Evolutionary conservation across 2,329 filamentous ascomycete genomes (phyloP).

Genomic region (Biscogniauxia mediterranea): DNA sequence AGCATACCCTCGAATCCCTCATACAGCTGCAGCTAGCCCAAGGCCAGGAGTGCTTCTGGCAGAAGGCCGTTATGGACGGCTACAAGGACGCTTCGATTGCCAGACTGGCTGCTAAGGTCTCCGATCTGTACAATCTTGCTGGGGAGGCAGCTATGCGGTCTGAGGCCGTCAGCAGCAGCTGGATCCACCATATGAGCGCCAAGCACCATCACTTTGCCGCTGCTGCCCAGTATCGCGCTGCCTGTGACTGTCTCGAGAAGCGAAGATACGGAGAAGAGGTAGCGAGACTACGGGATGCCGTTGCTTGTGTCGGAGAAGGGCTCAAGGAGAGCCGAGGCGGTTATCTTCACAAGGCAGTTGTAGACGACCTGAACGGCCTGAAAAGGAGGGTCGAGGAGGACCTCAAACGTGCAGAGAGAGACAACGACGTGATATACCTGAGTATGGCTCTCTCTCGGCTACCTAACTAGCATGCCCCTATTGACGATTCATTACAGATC

Average conservation of each 20-base stretch:
- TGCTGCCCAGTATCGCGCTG: constrained; percentile 88
- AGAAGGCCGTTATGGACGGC: constrained; percentile 90
- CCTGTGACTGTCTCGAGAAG: constrained; percentile 90
- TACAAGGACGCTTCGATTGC: constrained; percentile 92
- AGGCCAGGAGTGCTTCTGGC: constrained; percentile 97
- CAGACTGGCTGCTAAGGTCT: constrained; percentile 84
- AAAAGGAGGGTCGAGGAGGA: constrained; percentile 84
- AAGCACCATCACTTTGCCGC: constrained; percentile 98
- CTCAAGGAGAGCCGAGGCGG: constrained; percentile 72
- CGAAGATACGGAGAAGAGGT: constrained; percentile 94
- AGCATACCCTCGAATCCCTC: constrained; percentile 78
- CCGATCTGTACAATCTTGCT: constrained; percentile 82
- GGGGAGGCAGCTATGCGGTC: constrained; percentile 86
- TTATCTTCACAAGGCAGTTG: constrained; percentile 78
- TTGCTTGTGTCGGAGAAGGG: constrained; percentile 80
- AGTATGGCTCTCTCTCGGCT: constrained; percentile 41
- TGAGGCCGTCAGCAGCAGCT: constrained; percentile 84
- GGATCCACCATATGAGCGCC: constrained; percentile 97
- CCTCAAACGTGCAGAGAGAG: constrained; percentile 87
- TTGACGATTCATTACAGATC: constrained; percentile 46
- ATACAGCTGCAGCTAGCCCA: constrained; percentile 85
- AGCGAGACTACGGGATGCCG: constrained; percentile 76
- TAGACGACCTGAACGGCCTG: constrained; percentile 77
- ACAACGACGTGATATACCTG: constrained; percentile 95
- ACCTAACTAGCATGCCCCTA: neutral